phyloP scores from a whole-genome alignment of 768 basidiomycete species.

The Infundibulicybe gibba region DNA sequence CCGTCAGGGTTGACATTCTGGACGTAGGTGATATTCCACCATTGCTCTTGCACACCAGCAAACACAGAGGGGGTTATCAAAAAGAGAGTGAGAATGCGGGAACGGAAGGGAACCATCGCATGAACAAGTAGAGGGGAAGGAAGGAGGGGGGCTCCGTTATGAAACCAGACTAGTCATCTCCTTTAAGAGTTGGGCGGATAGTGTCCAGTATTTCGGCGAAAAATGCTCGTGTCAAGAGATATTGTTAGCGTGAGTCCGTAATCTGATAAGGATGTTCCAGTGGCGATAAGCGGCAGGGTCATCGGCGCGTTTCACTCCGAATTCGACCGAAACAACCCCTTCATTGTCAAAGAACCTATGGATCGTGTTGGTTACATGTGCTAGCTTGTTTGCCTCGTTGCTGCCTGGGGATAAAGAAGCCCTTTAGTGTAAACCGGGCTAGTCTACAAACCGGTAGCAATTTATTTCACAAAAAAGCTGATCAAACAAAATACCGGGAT shows the following conservation, averaged over 20 bases:
- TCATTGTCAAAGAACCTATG: too few relatives aligned
- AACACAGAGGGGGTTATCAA: constrained; percentile 34
- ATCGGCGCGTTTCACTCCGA: too few relatives aligned
- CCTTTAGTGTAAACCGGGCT: neutral
- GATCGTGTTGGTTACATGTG: too few relatives aligned
- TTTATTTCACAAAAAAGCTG: neutral
- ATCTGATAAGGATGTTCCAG: constrained; percentile 14
- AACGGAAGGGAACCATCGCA: constrained; percentile 15
- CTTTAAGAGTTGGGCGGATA: constrained; percentile 2
- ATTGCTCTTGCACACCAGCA: constrained; percentile 68
- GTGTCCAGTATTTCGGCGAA: neutral
- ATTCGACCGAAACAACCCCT: too few relatives aligned
- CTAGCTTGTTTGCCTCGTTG: too few relatives aligned
- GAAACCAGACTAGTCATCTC: constrained; percentile 1
- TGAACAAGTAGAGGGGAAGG: constrained; percentile 7
- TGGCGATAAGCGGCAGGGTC: too few relatives aligned
- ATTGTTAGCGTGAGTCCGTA: constrained; percentile 5
- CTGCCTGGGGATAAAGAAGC: neutral
- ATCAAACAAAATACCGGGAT: too few relatives aligned
- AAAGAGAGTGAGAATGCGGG: constrained; percentile 26
- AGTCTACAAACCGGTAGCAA: neutral
- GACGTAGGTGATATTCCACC: constrained; percentile 93
- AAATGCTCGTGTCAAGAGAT: neutral
- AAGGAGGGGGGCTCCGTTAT: neutral
- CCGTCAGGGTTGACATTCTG: constrained; percentile 81